These are phyloP conservation scores for Colletotrichum sp. DNA, from an alignment of 2,329 filamentous ascomycete species.

Conservation along the genomic window DNA sequence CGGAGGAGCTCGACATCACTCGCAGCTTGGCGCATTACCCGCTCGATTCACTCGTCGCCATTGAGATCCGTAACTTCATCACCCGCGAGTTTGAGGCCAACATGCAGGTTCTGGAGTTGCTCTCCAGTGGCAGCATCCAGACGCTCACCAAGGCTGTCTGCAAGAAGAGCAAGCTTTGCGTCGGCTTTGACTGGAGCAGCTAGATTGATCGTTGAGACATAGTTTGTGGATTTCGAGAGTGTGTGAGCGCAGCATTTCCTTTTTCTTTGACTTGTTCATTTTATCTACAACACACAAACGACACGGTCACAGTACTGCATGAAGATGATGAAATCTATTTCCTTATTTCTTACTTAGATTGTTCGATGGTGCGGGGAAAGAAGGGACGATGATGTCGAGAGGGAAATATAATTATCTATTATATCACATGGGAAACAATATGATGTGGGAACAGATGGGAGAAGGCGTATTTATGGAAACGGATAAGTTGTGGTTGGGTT, in stretches of 20 bases:
- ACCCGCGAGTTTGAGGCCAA: constrained; percentile 54
- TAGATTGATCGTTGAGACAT: background rate
- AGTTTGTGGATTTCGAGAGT: background rate
- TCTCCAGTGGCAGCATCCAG: constrained; percentile 57
- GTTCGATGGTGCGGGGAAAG: background rate
- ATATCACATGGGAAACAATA: background rate
- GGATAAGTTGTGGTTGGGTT: background rate
- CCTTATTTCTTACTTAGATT: background rate
- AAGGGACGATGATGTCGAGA: background rate
- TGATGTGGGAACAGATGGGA: background rate
- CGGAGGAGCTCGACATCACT: constrained; percentile 53
- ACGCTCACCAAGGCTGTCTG: constrained; percentile 52
- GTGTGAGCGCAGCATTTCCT: background rate
- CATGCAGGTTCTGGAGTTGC: constrained; percentile 59
- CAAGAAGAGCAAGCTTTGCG: constrained; percentile 47
- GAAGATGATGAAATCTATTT: background rate
- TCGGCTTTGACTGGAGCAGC: constrained; percentile 20
- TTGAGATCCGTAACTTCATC: constrained; percentile 57
- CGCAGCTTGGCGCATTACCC: constrained; percentile 43
- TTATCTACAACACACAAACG: background rate
- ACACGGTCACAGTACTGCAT: background rate
- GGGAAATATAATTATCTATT: background rate
- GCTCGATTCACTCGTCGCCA: constrained; percentile 54
- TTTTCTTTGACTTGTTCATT: background rate
- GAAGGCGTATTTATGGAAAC: background rate